phyloP scores from a whole-genome alignment of 345 rosid species.

The Eucalyptus cloeziana region DNA sequence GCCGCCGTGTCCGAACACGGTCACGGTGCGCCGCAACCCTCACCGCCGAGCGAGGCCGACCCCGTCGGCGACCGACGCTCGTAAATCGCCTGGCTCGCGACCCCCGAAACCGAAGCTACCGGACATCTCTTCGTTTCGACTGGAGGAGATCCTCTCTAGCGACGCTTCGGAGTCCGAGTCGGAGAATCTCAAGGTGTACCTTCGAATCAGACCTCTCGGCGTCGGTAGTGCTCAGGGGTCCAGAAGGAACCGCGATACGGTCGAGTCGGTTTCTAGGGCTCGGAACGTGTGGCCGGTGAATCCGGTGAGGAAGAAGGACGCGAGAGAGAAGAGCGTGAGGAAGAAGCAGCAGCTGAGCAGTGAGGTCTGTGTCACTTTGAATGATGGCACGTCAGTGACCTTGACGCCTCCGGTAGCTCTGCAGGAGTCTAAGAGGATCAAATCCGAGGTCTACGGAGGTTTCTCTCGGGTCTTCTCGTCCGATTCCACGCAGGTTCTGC shows the following conservation, averaged over 20 bases:
- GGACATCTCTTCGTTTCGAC: constrained; percentile 42
- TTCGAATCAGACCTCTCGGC: constrained; percentile 44
- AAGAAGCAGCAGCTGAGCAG: not conserved
- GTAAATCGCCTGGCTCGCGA: not conserved
- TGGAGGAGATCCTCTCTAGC: constrained; percentile 46
- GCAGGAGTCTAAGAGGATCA: constrained; percentile 55
- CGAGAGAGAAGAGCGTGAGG: constrained; percentile 11
- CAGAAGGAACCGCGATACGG: not conserved
- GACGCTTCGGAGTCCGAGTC: constrained; percentile 5
- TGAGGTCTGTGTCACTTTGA: constrained; percentile 30
- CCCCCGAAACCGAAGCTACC: not conserved
- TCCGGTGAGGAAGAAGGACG: constrained; percentile 24
- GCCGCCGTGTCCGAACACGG: constrained; percentile 31
- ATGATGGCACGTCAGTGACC: constrained; percentile 46
- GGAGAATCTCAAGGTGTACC: constrained; percentile 54
- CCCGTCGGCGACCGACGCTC: constrained; percentile 10
- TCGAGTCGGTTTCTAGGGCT: not conserved
- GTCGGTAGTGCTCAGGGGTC: not conserved
- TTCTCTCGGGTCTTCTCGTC: constrained; percentile 66
- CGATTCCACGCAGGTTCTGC: constrained; percentile 57
- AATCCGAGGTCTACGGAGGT: constrained; percentile 77
- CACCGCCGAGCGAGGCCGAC: constrained; percentile 63
- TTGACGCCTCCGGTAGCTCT: constrained; percentile 45
- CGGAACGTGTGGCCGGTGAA: constrained; percentile 1
- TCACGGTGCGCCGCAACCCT: constrained; percentile 71